Conservation (phyloP, 2,329 filamentous ascomycete species). For the Cercospora sesami region DNA sequence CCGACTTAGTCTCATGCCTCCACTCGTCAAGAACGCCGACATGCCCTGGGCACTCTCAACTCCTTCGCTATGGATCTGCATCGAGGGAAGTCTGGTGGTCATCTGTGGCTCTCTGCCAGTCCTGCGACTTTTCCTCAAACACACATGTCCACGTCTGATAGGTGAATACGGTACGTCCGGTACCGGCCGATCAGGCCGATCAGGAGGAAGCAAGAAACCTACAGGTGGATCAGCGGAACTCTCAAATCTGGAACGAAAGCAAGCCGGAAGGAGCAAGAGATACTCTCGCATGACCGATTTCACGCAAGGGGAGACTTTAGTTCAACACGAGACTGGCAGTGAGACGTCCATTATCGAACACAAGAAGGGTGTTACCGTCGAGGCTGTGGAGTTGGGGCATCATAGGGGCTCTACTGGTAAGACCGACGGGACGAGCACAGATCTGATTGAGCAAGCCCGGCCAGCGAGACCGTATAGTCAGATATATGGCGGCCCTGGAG, state of each 20-base stretch:
- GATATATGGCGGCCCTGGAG: neutral
- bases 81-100: conserved; percentile 25
- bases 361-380: neutral
- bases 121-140: conserved; percentile 23
- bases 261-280: conserved; percentile 2
- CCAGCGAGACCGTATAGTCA: neutral
- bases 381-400: neutral
- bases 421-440: neutral
- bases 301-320: conserved; percentile 15
- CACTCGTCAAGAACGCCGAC: conserved; percentile 17
- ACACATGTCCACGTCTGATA: conserved; percentile 23
- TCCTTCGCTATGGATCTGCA: conserved; percentile 23
- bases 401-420: neutral
- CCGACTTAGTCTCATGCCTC: conserved; percentile 21
- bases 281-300: conserved; percentile 20
- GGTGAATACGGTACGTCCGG: conserved; percentile 17
- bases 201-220: neutral
- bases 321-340: conserved; percentile 17
- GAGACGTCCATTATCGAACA: conserved; percentile 18
- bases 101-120: conserved; percentile 25
- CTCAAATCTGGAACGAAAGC: conserved; percentile 17
- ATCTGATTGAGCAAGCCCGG: neutral
- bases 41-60: conserved; percentile 20
- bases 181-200: conserved; percentile 2
- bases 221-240: conserved; percentile 16